A percentile compares a stretch with the other conserved stretches of the same genome.
phyloP scores from a whole-genome alignment of 257 asterid species.

The Solanum okadae region DNA sequence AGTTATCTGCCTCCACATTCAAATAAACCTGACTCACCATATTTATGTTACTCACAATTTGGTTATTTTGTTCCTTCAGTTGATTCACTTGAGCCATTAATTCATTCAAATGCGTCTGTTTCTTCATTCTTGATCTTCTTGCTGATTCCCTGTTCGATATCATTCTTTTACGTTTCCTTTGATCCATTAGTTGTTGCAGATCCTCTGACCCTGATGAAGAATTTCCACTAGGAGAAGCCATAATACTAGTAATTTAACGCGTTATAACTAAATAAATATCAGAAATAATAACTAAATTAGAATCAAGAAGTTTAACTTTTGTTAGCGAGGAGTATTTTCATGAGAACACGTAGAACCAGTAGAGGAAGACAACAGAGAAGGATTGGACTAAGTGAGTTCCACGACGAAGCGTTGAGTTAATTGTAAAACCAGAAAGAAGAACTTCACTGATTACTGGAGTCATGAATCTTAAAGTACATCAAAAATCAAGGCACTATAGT shows the following conservation, averaged over 20 bases:
- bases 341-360: slow-evolving; percentile 40
- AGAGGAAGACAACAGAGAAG: slow-evolving; percentile 34
- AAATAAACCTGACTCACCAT: slow-evolving; percentile 8
- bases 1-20: slow-evolving; percentile 25
- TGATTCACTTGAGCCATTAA: slow-evolving; percentile 10
- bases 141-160: slow-evolving; percentile 35
- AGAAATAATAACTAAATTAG: not conserved
- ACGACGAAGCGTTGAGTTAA: slow-evolving; percentile 31
- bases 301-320: not conserved
- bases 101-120: slow-evolving; percentile 25
- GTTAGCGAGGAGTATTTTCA: not conserved
- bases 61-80: slow-evolving; percentile 15
- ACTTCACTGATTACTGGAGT: slow-evolving; percentile 31
- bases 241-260: not conserved
- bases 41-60: slow-evolving; percentile 9
- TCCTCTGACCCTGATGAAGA: slow-evolving; percentile 22
- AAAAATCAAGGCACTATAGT: not conserved
- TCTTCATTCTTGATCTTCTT: slow-evolving; percentile 28
- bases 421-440: slow-evolving; percentile 27
- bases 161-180: slow-evolving; percentile 28
- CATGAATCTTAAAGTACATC: slow-evolving; percentile 11
- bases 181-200: slow-evolving; percentile 10
- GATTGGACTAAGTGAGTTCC: slow-evolving; percentile 36
- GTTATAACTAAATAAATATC: not conserved
- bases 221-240: slow-evolving; percentile 21